A percentile compares a stretch with the other conserved stretches of the same genome.
Evolutionary conservation across 2,329 filamentous ascomycete genomes (phyloP).

Genomic region (Pseudogymnoascus sp.): DNA sequence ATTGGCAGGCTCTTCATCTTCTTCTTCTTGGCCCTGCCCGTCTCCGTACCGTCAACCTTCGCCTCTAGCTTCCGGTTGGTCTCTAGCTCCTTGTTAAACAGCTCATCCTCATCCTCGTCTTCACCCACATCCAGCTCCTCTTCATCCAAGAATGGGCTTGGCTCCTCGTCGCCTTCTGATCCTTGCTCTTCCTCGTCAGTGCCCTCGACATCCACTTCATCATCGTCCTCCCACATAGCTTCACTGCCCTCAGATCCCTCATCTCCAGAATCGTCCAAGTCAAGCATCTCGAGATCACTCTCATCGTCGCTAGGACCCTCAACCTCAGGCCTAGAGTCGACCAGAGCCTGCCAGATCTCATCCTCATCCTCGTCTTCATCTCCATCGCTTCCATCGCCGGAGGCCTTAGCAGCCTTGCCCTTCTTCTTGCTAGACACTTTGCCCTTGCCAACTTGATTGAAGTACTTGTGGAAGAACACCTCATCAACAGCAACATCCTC

Average conservation of each 20-base stretch:
- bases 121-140: conserved; percentile 28
- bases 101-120: conserved; percentile 42
- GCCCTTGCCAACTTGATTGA: conserved; percentile 62
- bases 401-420: conserved; percentile 46
- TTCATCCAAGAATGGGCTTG: conserved; percentile 17
- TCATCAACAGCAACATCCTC: conserved; percentile 85
- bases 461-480: conserved; percentile 98
- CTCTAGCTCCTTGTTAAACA: conserved; percentile 29
- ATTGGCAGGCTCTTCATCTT: conserved; percentile 83
- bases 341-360: conserved; percentile 87
- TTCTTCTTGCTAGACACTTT: conserved; percentile 46
- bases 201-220: conserved; percentile 39
- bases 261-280: conserved; percentile 42
- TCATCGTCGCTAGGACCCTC: conserved; percentile 55
- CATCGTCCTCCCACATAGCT: conserved; percentile 37
- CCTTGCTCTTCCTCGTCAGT: conserved; percentile 38
- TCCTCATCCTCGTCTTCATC: conserved; percentile 57
- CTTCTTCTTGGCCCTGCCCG: conserved; percentile 58
- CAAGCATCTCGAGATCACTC: conserved; percentile 39
- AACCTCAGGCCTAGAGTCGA: conserved; percentile 69
- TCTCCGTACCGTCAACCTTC: conserved; percentile 31
- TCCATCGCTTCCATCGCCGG: conserved; percentile 32
- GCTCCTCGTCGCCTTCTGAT: conserved; percentile 33
- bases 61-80: conserved; percentile 31
- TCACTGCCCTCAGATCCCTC: conserved; percentile 20